Evolutionary conservation across 306 rosid genomes (phyloP), one percentile per base, ranked within the genome.

Genomic region (Cotoneaster glaucophyllus): DNA sequence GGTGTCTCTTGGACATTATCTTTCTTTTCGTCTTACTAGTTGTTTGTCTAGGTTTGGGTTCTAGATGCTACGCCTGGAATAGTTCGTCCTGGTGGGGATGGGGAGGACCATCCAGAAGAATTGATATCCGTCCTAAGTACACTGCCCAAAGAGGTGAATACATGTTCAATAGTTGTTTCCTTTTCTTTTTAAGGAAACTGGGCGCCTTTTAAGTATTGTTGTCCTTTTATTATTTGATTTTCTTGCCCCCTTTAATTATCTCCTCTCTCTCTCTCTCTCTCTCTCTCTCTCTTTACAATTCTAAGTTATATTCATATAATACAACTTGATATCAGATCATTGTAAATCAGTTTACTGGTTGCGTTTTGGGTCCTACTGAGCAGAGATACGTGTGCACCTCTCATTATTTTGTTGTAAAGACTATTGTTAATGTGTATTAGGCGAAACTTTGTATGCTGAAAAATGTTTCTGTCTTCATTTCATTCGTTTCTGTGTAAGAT

Each of bases 61-160:
- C 88, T 95, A 64, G 98, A 95, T 87, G 95, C 97, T 32, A 95
- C 93, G 44, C 98, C 97, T 9, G 97, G 98, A 78, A 92, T 79
- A 78, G 91, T 92, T 87, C 82, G 91, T 78, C 87, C 96, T 32
- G 96, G 96, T 79, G 96, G 97, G 80, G 89, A 90, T 77, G 98
- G 98, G 81, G 98, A 95, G 54, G 98, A 92, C 82, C 98, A 92
- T 87, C 98, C 97, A 31, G 93, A 81, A 77, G 93, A 90, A 80
- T 87, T 95, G 75, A 92, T 95, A 86, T 89, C 96, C 57, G 86
- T 95, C 44, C 83, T 92, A 45, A 90, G 76, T 69, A 83, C 85
- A 61, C 84, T 95, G 74, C 96, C 91, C 28, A 84, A 87, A 74
- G 97, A 92, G 93, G 98, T 95, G 74, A 73, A 37, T 70, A 44